Base-by-base conservation (phyloP, 2,329 filamentous ascomycete genomes). In the Ceratocystis cacaofunesta region DNA sequence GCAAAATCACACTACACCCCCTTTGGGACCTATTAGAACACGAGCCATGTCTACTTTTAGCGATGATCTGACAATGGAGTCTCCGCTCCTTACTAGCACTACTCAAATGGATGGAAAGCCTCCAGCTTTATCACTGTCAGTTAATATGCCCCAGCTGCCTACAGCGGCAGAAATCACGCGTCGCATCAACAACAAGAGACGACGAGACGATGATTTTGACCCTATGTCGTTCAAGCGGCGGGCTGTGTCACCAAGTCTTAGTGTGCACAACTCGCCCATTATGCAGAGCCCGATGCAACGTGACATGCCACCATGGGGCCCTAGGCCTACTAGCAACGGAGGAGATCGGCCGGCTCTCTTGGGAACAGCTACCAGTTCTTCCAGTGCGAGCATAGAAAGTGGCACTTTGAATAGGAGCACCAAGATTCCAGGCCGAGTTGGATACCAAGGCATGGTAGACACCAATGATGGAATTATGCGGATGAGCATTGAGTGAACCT, bases 391-490 rank as follows among this genome's bases (percentile, higher is more conserved):
- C 74, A 69, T 57, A 69, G 71, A 67, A 66, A 70, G 71, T 57
- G 71, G 71, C 28, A 48, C 76, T 78, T 8, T 71, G 69, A 12
- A 62, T 81, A 80, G 66, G 79, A 82, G 10, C 74, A 78, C 70
- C 77, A 79, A 80, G 70, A 30, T 58, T 25, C 82, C 80, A 73
- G 86, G 79, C 68, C 75, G 89, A 43, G 80, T 95, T 15, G 90
- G 90, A 7, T 81, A 95, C 70, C 92, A 96, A 75, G 90, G 92
- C 0, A 96, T 97, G 92, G 88, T 84, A 19, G 92, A 96, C 75
- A 92, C 92, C n/a, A 90, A 90, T 73, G 92, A 96, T 74, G 89
- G 91, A 1, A 80, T 96, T 69, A 96, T 96, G 87, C 91, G 92
- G 71, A 94, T 97, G 89, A 96, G 89, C 74, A 96, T 96, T 71